Percentiles rank a stretch among this genome's conserved stretches.
Evolutionary conservation across 805 yeast genomes (phyloP).

Genomic region (Teunomyces aglyptinius): DNA sequence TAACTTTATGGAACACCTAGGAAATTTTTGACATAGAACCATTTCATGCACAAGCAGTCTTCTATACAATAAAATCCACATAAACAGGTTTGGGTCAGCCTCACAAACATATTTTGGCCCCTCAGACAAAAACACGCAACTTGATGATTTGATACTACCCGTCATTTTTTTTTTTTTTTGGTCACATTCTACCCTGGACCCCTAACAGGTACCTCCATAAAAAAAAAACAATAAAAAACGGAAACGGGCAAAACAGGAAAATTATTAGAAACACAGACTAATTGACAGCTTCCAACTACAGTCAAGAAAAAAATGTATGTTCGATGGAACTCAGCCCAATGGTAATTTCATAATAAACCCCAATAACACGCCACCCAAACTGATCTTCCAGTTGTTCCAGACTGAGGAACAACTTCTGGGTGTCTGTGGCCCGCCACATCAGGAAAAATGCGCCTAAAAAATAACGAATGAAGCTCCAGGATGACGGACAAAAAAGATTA

Average conservation of each 20-base stretch:
- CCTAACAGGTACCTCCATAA: too few species aligned
- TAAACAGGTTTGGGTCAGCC: too few species aligned
- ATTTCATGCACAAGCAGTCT: not conserved
- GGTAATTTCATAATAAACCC: not conserved
- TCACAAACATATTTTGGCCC: too few species aligned
- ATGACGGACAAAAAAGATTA: not conserved
- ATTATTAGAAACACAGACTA: too few species aligned
- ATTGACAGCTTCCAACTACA: not conserved
- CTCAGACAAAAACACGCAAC: too few species aligned
- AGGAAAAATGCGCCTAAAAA: slow-evolving; percentile 3
- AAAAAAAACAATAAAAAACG: too few species aligned
- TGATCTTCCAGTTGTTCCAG: not conserved
- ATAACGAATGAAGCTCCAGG: not conserved
- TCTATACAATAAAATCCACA: not conserved
- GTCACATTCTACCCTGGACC: too few species aligned
- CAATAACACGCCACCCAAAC: not conserved
- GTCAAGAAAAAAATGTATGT: not conserved
- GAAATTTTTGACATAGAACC: not conserved
- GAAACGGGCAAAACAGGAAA: too few species aligned
- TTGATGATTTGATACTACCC: too few species aligned
- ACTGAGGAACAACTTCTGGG: not conserved
- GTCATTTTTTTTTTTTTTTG: too few species aligned
- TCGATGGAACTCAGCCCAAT: not conserved
- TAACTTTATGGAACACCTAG: not conserved
- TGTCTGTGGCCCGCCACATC: not conserved